phyloP scores from a whole-genome alignment of 2,329 filamentous ascomycete species.

The Colletotrichum viniferum region DNA sequence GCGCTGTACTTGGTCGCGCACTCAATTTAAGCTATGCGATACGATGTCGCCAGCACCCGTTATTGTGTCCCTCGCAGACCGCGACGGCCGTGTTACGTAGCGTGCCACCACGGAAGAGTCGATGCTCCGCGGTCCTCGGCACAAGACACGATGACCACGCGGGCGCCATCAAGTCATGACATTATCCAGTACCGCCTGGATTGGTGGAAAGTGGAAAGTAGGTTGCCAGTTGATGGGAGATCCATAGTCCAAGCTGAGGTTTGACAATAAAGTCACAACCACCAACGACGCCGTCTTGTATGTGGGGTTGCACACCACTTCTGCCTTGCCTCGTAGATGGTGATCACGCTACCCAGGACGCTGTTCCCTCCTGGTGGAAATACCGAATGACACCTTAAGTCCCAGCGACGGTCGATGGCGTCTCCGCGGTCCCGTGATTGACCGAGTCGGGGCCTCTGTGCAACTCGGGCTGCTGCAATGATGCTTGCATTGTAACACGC shows the following conservation, averaged over 20 bases:
- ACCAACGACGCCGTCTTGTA: background rate
- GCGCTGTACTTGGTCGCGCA: background rate
- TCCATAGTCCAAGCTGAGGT: background rate
- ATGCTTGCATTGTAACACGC: conserved; percentile 10
- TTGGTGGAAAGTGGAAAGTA: background rate
- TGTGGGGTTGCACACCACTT: conserved; percentile 14
- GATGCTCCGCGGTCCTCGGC: background rate
- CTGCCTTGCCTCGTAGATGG: background rate
- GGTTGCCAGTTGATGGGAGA: background rate
- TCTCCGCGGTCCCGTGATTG: conserved; percentile 3
- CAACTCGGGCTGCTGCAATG: conserved; percentile 11
- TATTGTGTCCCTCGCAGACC: background rate
- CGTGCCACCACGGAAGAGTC: background rate
- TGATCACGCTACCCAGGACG: conserved; percentile 20
- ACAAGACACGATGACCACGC: background rate
- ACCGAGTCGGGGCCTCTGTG: conserved; percentile 7
- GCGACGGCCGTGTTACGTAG: background rate
- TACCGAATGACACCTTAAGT: conserved; percentile 17
- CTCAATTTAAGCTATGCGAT: conserved; percentile 1
- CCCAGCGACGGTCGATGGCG: background rate
- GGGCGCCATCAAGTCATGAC: background rate
- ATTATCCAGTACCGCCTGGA: background rate
- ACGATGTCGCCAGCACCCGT: conserved; percentile 10
- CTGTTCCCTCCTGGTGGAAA: conserved; percentile 15
- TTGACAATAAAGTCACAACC: background rate